Evolutionary conservation across 257 asterid species (phyloP), one percentile per base, ranked within the genome.

Genomic region (Solanum ossicruentum): DNA sequence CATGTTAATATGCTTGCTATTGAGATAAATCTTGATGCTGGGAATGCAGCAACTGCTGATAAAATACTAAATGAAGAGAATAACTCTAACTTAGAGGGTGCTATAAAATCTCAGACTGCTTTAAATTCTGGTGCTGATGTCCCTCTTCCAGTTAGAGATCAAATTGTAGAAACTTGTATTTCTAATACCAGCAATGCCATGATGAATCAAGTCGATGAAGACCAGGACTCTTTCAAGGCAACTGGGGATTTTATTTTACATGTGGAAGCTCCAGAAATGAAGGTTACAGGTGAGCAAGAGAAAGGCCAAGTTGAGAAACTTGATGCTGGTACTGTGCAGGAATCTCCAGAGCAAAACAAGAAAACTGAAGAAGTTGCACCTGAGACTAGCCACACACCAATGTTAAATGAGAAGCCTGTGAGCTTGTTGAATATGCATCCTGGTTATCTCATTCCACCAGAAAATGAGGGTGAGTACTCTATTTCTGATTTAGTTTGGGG

Each of bases 401-500:
- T 61, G 45, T 72, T 88, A 21, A 84, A 70, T 26, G 92, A 87
- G 84, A 89, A 85, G 84, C 72, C 89, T 69, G 87, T 69, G 49
- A 88, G 89, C 84, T 83, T 80, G 43, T 73, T 89, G 82, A 83
- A 82, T 86, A 82, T 91, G 89, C 89, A 85, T 82, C 97, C 89
- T 12, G 88, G 93, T 84, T 97, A 94, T 88, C 88, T 91, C 41
- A 56, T 79, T 66, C 89, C 96, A 84, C 92, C 93, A 3, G 92
- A 87, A 88, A 86, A 83, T 3, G 97, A 91, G 75, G 97, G 91
- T 39, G 65, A 71, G 45, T 93, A 90, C 69, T 77, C 94, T 21
- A 82, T 85, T 36, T 90, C 97, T 16, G 98, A 97, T 93, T 87
- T 97, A 87, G 98, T 97, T 52, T 97, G 98, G 99, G 99, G 99